These are phyloP conservation scores for Ascochyta koolunga DNA, from an alignment of 2,329 filamentous ascomycete genomes.

Conservation along the genomic window DNA sequence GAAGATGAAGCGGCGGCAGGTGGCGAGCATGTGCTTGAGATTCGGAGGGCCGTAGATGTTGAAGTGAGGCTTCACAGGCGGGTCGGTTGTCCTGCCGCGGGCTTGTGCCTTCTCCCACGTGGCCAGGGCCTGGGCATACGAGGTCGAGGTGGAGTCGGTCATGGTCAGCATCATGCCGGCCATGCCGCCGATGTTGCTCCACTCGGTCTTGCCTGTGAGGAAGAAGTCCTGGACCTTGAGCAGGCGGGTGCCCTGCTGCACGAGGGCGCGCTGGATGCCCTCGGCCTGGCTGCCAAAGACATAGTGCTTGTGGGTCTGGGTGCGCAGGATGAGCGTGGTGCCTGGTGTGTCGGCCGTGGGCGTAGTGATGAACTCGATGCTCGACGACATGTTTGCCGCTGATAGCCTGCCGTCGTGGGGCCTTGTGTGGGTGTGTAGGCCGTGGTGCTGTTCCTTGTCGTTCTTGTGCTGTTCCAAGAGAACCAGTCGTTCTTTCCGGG, in stretches of 20 bases:
- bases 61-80: constrained; percentile 36
- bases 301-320: constrained; percentile 73
- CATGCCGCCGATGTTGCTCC: constrained; percentile 79
- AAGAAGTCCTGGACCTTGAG: constrained; percentile 78
- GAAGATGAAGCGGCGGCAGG: constrained; percentile 83
- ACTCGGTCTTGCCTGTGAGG: constrained; percentile 76
- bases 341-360: constrained; percentile 90
- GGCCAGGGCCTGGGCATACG: constrained; percentile 54
- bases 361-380: constrained; percentile 76
- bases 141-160: constrained; percentile 67
- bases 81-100: constrained; percentile 19
- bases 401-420: background rate
- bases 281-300: constrained; percentile 83
- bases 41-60: constrained; percentile 82
- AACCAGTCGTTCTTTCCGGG: background rate
- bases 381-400: constrained; percentile 67
- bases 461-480: constrained; percentile 20
- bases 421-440: too few relatives aligned
- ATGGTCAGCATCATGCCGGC: constrained; percentile 85
- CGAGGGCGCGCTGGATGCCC: constrained; percentile 79
- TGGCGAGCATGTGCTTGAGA: constrained; percentile 79
- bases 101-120: constrained; percentile 28
- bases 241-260: constrained; percentile 70
- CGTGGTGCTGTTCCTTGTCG: background rate
- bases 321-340: constrained; percentile 76